phyloP scores from a whole-genome alignment of 2,329 filamentous ascomycete genomes.

The Phialophora chinensis region DNA sequence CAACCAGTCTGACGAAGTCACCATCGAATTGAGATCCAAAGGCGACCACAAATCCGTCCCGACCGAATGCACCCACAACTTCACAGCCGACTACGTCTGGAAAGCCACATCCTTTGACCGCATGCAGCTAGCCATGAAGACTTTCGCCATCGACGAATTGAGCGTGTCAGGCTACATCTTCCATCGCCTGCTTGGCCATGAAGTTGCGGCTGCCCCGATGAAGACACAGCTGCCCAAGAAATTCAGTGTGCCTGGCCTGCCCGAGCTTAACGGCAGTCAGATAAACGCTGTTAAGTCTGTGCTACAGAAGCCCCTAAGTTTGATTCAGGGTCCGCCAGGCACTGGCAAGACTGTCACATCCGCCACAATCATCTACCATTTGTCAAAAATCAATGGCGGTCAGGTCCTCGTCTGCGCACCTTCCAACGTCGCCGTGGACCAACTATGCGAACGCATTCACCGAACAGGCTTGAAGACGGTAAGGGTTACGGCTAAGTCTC shows the following conservation, averaged over 20 bases:
- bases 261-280: constrained; percentile 93
- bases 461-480: constrained; percentile 94
- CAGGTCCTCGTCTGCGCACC: constrained; percentile 96
- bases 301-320: constrained; percentile 86
- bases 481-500: constrained; percentile 96
- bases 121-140: constrained; percentile 99
- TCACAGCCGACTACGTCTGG: constrained; percentile 99
- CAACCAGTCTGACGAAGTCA: constrained; percentile 97
- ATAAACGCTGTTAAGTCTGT: constrained; percentile 96
- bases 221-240: constrained; percentile 96
- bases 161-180: constrained; percentile 99
- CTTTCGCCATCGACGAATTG: constrained; percentile 96
- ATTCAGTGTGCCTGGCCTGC: constrained; percentile 91
- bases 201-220: constrained; percentile 92
- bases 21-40: constrained; percentile 89
- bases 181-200: constrained; percentile 92
- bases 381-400: constrained; percentile 92
- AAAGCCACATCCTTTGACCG: constrained; percentile 99
- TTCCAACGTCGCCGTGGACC: constrained; percentile 97
- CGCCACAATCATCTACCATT: constrained; percentile 96
- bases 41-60: constrained; percentile 96
- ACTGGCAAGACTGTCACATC: constrained; percentile 99
- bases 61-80: constrained; percentile 95
- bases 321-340: constrained; percentile 95
- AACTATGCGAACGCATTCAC: constrained; percentile 96